Evolutionary conservation across 2,329 filamentous ascomycete species (phyloP).

Genomic region (Sporothrix humicola): DNA sequence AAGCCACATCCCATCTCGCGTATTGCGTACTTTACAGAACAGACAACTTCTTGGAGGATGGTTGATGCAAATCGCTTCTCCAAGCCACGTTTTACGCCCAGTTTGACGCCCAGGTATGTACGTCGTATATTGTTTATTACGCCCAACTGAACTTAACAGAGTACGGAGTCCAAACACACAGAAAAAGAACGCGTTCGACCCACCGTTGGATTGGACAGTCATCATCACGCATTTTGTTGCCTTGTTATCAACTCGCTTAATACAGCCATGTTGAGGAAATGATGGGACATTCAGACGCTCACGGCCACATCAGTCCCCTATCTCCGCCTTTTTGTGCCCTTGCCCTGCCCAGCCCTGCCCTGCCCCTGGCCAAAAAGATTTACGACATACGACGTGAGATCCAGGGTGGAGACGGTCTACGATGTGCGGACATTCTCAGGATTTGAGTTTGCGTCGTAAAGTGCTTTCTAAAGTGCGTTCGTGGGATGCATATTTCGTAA

Average conservation of each 20-base stretch:
- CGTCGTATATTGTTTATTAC: neutral
- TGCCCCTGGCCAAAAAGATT: neutral
- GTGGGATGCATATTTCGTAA: neutral
- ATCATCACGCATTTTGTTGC: neutral
- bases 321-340: neutral
- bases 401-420: neutral
- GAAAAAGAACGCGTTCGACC: neutral
- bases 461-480: no score
- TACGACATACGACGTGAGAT: conserved; percentile 21
- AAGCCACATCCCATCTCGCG: conserved; percentile 3
- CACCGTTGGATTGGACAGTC: conserved; percentile 6
- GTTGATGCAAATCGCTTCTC: neutral
- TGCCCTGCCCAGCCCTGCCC: neutral
- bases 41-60: neutral
- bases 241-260: conserved; percentile 10
- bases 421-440: no score
- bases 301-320: neutral
- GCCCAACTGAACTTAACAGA: neutral
- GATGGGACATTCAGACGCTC: neutral
- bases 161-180: neutral
- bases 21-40: conserved; percentile 16
- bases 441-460: no score
- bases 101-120: neutral
- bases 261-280: conserved; percentile 25
- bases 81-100: conserved; percentile 15